Conservation (phyloP, 169 alveolate species). For the Amoebophrya sp. region DNA sequence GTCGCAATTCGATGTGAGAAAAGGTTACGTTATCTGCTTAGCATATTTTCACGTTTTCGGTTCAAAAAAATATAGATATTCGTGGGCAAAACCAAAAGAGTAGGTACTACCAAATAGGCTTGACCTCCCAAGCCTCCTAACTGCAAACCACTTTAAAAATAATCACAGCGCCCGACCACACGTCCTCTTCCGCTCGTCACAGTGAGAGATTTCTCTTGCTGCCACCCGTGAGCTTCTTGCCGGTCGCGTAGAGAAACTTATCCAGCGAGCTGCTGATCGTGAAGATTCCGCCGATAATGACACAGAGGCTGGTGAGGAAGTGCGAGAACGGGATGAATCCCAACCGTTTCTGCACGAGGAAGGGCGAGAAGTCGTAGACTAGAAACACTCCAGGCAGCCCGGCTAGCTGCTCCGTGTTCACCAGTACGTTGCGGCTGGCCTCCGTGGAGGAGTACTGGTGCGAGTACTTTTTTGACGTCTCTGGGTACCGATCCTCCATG, state of each 20-base stretch:
- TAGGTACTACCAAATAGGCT: no score
- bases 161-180: no score
- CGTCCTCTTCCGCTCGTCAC: no score
- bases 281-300: neutral
- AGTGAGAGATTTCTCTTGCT: neutral
- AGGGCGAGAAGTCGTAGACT: neutral
- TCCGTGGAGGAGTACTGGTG: slow-evolving; percentile 4
- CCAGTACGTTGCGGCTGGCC: neutral
- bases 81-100: no score
- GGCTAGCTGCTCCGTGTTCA: slow-evolving; percentile 21
- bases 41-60: no score
- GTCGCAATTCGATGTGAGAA: no score
- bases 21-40: no score
- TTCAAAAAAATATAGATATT: no score
- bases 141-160: no score
- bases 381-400: neutral
- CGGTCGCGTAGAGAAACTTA: neutral
- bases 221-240: neutral
- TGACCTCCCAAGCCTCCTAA: no score
- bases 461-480: neutral
- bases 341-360: neutral
- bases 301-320: neutral
- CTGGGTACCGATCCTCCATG: neutral
- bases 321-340: neutral
- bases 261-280: neutral